Evolutionary conservation across 345 rosid species (phyloP).

Genomic region (Eucalyptus microcorys): DNA sequence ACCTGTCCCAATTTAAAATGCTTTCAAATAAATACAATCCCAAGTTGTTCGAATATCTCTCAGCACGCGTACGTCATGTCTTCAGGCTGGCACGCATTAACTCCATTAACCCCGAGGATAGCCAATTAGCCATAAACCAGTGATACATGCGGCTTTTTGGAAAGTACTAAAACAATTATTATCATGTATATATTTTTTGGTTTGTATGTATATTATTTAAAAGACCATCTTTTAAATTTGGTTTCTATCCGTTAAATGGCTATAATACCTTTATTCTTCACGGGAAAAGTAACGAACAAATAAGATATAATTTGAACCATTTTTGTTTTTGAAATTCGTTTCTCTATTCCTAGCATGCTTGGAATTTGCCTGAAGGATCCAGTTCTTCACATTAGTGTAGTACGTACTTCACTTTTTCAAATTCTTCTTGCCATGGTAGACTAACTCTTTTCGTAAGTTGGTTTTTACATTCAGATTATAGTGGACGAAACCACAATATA

Average conservation of each 20-base stretch:
- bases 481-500: too few relatives aligned
- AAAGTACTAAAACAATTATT: background rate
- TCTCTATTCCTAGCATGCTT: background rate
- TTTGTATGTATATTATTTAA: background rate
- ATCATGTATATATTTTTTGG: background rate
- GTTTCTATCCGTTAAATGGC: background rate
- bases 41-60: background rate
- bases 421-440: background rate
- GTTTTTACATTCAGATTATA: too few relatives aligned
- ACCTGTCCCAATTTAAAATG: background rate
- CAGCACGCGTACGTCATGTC: background rate
- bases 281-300: background rate
- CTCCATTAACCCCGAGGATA: too few relatives aligned
- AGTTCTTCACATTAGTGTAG: background rate
- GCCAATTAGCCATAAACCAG: background rate
- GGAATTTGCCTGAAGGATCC: background rate
- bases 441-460: background rate
- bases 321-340: background rate
- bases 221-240: background rate
- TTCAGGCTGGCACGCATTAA: background rate
- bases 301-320: background rate
- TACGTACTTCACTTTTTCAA: background rate
- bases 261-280: background rate
- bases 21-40: background rate
- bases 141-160: background rate